A percentile compares a stretch with the other conserved stretches of the same genome.
phyloP scores from a whole-genome alignment of 495 filamentous ascomycete species.

The Pyronema omphalodes region DNA sequence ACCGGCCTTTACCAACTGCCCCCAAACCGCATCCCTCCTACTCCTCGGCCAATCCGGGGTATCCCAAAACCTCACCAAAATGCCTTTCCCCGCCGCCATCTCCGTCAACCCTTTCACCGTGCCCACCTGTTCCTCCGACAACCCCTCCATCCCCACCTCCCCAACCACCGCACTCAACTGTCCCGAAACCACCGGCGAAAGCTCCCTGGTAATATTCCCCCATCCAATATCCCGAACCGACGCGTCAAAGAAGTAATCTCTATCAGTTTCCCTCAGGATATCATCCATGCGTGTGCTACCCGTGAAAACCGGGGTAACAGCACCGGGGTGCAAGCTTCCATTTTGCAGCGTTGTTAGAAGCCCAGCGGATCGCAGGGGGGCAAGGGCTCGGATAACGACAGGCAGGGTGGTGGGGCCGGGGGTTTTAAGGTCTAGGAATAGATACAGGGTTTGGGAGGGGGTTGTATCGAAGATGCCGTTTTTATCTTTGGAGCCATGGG shows the following conservation, averaged over 20 bases:
- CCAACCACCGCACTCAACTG: conserved; percentile 28
- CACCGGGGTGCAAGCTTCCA: conserved; percentile 30
- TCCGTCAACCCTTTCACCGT: conserved; percentile 46
- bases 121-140: conserved; percentile 35
- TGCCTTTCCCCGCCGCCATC: conserved; percentile 48
- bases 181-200: conserved; percentile 27
- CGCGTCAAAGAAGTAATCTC: conserved; percentile 31
- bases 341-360: conserved; percentile 43
- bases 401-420: conserved; percentile 32
- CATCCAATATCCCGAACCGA: background rate
- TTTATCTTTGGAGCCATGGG: background rate
- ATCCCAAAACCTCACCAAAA: conserved; percentile 67
- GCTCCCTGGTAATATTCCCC: conserved; percentile 26
- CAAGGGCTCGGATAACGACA: conserved; percentile 39
- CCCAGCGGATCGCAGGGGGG: conserved; percentile 42
- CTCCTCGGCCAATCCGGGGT: conserved; percentile 62
- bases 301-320: conserved; percentile 64
- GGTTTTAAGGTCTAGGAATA: conserved; percentile 60
- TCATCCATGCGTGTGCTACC: conserved; percentile 44
- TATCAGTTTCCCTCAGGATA: conserved; percentile 35
- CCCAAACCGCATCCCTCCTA: conserved; percentile 46
- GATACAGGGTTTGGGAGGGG: conserved; percentile 41
- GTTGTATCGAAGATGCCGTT: conserved; percentile 45
- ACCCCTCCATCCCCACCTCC: conserved; percentile 27
- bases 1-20: conserved; percentile 49